Percentiles rank a stretch among this genome's conserved stretches.
Evolutionary conservation across 2,329 filamentous ascomycete genomes (phyloP).

Genomic region (Talaromyces sp.): DNA sequence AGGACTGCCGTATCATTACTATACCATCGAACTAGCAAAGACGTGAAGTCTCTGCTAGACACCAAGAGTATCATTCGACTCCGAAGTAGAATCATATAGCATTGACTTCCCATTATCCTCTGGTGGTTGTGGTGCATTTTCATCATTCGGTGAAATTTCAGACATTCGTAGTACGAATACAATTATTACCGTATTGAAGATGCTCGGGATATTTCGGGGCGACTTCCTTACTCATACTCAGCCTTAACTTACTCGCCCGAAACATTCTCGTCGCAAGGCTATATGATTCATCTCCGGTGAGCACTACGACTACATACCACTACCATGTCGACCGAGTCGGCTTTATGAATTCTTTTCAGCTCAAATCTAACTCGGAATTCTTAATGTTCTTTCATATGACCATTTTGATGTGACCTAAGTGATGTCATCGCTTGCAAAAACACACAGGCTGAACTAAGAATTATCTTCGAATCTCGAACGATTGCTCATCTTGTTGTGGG

Average conservation of each 20-base stretch:
- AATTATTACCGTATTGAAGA: background rate
- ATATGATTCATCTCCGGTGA: background rate
- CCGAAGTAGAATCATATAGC: conserved; percentile 28
- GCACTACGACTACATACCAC: background rate
- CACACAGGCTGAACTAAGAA: background rate
- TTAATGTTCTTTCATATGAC: background rate
- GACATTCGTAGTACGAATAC: background rate
- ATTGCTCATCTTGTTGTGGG: conserved; percentile 61
- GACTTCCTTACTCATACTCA: background rate
- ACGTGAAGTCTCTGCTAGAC: no score
- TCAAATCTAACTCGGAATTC: background rate
- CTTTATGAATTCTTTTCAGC: background rate
- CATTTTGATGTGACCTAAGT: background rate
- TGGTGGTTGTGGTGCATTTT: background rate
- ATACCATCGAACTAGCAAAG: background rate
- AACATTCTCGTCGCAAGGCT: background rate
- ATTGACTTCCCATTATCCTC: conserved; percentile 31
- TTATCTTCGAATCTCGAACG: conserved; percentile 53
- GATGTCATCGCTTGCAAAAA: background rate
- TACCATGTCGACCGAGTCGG: background rate
- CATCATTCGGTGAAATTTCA: background rate
- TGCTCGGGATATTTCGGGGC: background rate
- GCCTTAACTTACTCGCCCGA: background rate
- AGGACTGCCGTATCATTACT: background rate
- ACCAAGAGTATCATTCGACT: no score